phyloP scores from a whole-genome alignment of 768 basidiomycete genomes.

The Naganishia friedmannii region DNA sequence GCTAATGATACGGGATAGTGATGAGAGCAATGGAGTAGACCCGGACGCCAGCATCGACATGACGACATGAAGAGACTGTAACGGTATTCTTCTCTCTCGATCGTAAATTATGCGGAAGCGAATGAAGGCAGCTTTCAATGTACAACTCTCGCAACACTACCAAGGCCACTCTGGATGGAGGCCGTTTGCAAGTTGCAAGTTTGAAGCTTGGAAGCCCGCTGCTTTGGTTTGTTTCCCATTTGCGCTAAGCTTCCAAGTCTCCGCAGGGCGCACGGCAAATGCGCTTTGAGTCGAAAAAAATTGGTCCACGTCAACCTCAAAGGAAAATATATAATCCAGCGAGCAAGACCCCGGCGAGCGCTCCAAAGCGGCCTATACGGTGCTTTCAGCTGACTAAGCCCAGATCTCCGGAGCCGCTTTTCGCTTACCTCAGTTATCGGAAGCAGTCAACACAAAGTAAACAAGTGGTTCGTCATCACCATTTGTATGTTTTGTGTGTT shows the following conservation, averaged over 20 bases:
- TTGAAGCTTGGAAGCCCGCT: too few species aligned
- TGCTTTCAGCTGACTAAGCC: background rate
- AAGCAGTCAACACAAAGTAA: constrained; percentile 18
- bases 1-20: background rate
- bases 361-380: background rate
- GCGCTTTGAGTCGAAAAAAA: constrained; percentile 20
- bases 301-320: constrained; percentile 25
- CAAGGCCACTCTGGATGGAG: too few species aligned
- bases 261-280: background rate
- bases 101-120: constrained; percentile 2
- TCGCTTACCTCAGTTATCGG: constrained; percentile 3
- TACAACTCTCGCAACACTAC: background rate
- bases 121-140: background rate
- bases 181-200: too few species aligned
- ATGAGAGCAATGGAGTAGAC: too few species aligned
- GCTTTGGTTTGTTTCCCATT: background rate
- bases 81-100: constrained; percentile 7
- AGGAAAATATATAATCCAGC: constrained; percentile 27
- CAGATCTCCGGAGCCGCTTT: background rate
- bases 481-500: constrained; percentile 7
- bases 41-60: too few species aligned
- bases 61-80: constrained; percentile 12
- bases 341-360: constrained; percentile 1
- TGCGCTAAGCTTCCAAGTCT: background rate
- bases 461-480: constrained; percentile 24